Base-by-base conservation (phyloP, 176 grass and related monocot species). In the Tillandsia fasciculata region DNA sequence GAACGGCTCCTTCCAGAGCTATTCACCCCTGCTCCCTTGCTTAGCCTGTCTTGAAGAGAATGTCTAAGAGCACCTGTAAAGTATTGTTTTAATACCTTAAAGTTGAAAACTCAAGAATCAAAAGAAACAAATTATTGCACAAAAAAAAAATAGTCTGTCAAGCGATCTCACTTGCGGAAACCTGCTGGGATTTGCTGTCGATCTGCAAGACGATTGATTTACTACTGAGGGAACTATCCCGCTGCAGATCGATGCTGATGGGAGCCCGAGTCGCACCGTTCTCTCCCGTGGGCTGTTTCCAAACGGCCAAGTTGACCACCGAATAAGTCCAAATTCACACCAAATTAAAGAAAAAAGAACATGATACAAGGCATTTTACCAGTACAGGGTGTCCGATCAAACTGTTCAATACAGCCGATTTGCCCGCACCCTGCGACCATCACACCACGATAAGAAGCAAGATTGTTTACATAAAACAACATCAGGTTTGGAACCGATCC, bases 371-470 rank as follows among this genome's bases (percentile, higher is more conserved):
- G 13, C 28, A 14, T 24, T 83, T 56, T 80, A 96, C 91, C 74
- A 96, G 85, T 48, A 96, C 85, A 17, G 91, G 91, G 74, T 91
- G 87, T 14, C 91, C 85, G 57, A 96, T 91, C 63, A 96, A 83
- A 50, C 87, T 82, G 73, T 96, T 96, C 49, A 96, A 79, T 69
- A 86, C 85, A 42, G 87, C 87, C 48, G 91, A 91, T 83, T 96
- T 96, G 6, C 91, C 91, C 2, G 87, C 80, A 61, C 87, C 85
- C 87, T 96, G 82, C 74, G 56, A 9, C 17, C 1, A 61, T 61
- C 13, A 2, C 14, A n/a, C n/a, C 56, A 61, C 15, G 12, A 61
- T 42, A 42, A 42, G 33, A 42, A 42, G 33, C 33, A 7, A 42
- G 33, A 42, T 42, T 42, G 33, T 42, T 7, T 6, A 42, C 33